Conservation (phyloP, 495 filamentous ascomycete genomes). For the Podospora conica region DNA sequence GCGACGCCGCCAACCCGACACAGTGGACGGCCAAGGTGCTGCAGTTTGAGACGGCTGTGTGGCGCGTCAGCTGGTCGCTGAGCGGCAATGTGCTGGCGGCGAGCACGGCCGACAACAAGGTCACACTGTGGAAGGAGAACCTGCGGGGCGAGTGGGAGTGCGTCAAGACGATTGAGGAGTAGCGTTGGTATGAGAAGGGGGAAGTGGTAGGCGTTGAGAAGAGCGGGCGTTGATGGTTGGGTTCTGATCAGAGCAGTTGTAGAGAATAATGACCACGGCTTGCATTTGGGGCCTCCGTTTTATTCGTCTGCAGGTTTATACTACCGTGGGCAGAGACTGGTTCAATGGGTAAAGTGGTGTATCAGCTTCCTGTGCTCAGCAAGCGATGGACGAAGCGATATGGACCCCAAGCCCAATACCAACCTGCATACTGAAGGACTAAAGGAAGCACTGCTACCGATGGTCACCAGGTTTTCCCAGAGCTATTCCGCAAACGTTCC, state of each 20-base stretch:
- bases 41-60: conserved; percentile 80
- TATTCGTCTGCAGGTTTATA: not conserved
- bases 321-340: too few species aligned
- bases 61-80: conserved; percentile 96
- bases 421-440: too few species aligned
- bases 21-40: conserved; percentile 81
- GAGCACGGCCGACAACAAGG: conserved; percentile 91
- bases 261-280: conserved; percentile 5
- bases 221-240: conserved; percentile 11
- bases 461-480: too few species aligned
- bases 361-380: too few species aligned
- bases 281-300: not conserved
- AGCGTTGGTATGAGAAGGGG: too few species aligned
- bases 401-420: too few species aligned
- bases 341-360: not conserved
- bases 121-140: conserved; percentile 84
- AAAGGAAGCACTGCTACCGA: too few species aligned
- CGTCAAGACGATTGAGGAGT: conserved; percentile 95
- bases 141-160: conserved; percentile 82
- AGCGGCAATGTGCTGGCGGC: conserved; percentile 97
- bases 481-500: too few species aligned
- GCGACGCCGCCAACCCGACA: conserved; percentile 48
- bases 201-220: not conserved
- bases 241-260: not conserved
- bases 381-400: too few species aligned